Conservation (phyloP, 306 rosid species). For the Cicer judaicum region DNA sequence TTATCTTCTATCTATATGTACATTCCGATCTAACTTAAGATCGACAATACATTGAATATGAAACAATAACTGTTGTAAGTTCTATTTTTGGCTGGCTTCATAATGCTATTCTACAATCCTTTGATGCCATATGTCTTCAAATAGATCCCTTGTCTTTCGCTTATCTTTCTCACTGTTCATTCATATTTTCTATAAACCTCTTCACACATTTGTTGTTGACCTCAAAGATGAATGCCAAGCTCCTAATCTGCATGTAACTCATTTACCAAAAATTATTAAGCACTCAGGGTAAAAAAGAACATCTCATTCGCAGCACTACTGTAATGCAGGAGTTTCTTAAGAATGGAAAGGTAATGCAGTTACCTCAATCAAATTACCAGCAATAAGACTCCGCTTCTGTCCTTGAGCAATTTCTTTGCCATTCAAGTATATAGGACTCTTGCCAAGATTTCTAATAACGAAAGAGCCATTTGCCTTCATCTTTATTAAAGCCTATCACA, state of each 20-base stretch:
- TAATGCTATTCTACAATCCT: constrained; percentile 31
- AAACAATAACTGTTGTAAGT: constrained; percentile 29
- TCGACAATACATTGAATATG: constrained; percentile 16
- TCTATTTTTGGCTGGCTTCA: constrained; percentile 42
- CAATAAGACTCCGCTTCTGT: constrained; percentile 54
- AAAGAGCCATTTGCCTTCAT: constrained; percentile 78
- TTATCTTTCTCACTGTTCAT: constrained; percentile 35
- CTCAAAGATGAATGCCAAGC: constrained; percentile 75
- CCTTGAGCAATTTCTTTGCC: constrained; percentile 70
- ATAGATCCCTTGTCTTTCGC: constrained; percentile 33
- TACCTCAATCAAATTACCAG: constrained; percentile 80
- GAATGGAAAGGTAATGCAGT: constrained; percentile 40
- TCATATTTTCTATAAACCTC: constrained; percentile 48
- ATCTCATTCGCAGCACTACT: constrained; percentile 10
- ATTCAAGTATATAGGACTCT: constrained; percentile 70
- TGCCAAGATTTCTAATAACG: constrained; percentile 72
- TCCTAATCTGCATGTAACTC: constrained; percentile 68
- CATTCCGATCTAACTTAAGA: constrained; percentile 36
- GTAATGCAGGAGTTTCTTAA: constrained; percentile 16
- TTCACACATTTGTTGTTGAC: constrained; percentile 53
- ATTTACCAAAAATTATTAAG: constrained; percentile 35
- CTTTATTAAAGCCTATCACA: constrained; percentile 74
- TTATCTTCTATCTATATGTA: constrained; percentile 47
- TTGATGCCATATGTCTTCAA: constrained; percentile 31
- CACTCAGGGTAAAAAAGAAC: background rate